A percentile compares a stretch with the other conserved stretches of the same genome.
Evolutionary conservation across 2,329 filamentous ascomycete species (phyloP).

Genomic region (Fusarium coffeatum): DNA sequence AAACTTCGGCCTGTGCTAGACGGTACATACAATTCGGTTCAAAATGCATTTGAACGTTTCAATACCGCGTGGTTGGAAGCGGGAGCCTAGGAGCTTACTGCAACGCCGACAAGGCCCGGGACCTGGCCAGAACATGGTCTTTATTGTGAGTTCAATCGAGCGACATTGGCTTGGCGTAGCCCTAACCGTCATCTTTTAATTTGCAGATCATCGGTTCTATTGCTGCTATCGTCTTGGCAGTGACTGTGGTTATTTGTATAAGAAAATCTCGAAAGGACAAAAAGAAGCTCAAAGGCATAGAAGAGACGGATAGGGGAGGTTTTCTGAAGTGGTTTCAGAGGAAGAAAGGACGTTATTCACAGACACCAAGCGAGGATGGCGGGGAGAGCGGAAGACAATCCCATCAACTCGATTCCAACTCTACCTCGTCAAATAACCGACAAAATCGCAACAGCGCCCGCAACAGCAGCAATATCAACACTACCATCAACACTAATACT

Average conservation of each 20-base stretch:
- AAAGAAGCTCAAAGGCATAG: constrained; percentile 28
- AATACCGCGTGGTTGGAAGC: constrained; percentile 38
- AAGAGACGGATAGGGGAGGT: constrained; percentile 37
- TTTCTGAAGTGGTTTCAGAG: constrained; percentile 31
- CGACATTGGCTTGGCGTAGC: neutral
- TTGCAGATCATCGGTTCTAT: constrained; percentile 39
- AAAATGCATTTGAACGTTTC: constrained; percentile 42
- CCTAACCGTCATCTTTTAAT: constrained; percentile 6
- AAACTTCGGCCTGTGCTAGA: constrained; percentile 19
- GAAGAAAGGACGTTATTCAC: constrained; percentile 46
- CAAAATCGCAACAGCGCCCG: constrained; percentile 30
- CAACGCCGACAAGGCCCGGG: constrained; percentile 14
- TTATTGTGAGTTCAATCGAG: constrained; percentile 41
- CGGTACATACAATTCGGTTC: constrained; percentile 31
- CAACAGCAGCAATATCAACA: constrained; percentile 25
- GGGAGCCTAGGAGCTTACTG: constrained; percentile 17
- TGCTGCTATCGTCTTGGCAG: constrained; percentile 21
- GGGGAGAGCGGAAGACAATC: constrained; percentile 39
- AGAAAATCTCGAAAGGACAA: constrained; percentile 13
- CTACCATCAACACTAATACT: constrained; percentile 30
- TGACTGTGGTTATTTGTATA: constrained; percentile 31
- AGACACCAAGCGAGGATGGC: constrained; percentile 48
- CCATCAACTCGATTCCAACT: constrained; percentile 43
- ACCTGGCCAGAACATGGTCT: constrained; percentile 32
- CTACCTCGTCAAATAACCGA: constrained; percentile 28